These are phyloP conservation scores for Candida corydali DNA, from an alignment of 805 yeast species.

Conservation along the genomic window DNA sequence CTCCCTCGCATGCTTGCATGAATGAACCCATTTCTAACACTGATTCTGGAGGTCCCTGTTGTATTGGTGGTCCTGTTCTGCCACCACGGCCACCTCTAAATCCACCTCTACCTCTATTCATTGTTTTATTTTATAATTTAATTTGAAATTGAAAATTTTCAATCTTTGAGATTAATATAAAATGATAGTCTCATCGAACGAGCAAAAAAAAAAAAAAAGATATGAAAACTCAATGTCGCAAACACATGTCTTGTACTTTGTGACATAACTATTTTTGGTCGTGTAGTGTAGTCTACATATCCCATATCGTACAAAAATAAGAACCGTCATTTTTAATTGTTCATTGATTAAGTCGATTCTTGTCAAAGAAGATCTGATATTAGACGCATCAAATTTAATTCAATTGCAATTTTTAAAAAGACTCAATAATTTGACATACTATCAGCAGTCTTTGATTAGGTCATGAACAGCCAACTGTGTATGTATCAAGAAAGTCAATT, in stretches of 20 bases:
- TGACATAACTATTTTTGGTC: too few relatives aligned
- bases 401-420: too few relatives aligned
- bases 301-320: background rate
- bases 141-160: conserved; percentile 1
- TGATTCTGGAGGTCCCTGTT: conserved; percentile 90
- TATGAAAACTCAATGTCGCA: too few relatives aligned
- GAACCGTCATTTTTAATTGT: background rate
- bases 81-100: conserved; percentile 65
- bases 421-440: too few relatives aligned
- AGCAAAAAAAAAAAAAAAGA: background rate
- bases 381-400: too few relatives aligned
- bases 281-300: too few relatives aligned
- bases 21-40: conserved; percentile 95
- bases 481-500: conserved; percentile 11
- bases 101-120: conserved; percentile 75
- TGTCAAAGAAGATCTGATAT: too few relatives aligned
- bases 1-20: conserved; percentile 92
- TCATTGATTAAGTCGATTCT: background rate
- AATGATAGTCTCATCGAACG: conserved; percentile 5
- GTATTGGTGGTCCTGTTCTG: conserved; percentile 71
- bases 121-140: conserved; percentile 16
- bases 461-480: conserved; percentile 26
- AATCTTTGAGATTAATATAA: background rate
- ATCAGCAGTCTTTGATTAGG: too few relatives aligned
- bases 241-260: too few relatives aligned